These are phyloP conservation scores for Volvox reticuliferus DNA, from an alignment of 139 green algal genomes.

Conservation along the genomic window DNA sequence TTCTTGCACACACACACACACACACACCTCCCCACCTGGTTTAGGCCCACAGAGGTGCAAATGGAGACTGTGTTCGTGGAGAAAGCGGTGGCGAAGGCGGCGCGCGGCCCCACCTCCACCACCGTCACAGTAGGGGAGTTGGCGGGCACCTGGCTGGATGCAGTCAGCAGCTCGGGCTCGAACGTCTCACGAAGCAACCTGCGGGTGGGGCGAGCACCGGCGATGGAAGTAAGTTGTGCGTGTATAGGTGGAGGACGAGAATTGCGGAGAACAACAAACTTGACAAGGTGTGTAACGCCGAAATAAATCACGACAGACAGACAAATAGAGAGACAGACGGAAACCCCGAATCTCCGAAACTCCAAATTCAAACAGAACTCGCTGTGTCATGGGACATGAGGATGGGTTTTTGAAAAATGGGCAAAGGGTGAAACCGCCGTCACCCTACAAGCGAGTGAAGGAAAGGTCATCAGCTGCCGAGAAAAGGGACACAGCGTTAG, in stretches of 20 bases:
- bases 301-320: background rate
- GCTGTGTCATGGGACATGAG: too few relatives aligned
- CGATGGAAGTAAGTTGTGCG: background rate
- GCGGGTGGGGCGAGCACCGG: background rate
- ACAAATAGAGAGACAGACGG: background rate
- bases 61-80: conserved; percentile 98
- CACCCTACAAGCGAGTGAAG: too few relatives aligned
- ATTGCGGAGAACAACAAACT: background rate
- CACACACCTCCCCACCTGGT: conserved; percentile 66
- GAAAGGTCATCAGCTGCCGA: too few relatives aligned
- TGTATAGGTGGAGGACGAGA: background rate
- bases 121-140: conserved; percentile 47
- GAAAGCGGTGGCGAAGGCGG: conserved; percentile 96
- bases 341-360: background rate
- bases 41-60: conserved; percentile 89
- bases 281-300: background rate
- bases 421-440: too few relatives aligned
- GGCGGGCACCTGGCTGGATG: conserved; percentile 61
- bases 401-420: too few relatives aligned
- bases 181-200: conserved; percentile 97
- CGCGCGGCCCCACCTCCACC: conserved; percentile 90
- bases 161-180: conserved; percentile 91
- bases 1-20: too few relatives aligned
- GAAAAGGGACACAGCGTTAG: too few relatives aligned
- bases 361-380: too few relatives aligned